A percentile compares a stretch with the other conserved stretches of the same genome.
phyloP scores from a whole-genome alignment of 2,329 filamentous ascomycete genomes.

The Blumeriella jaapii region DNA sequence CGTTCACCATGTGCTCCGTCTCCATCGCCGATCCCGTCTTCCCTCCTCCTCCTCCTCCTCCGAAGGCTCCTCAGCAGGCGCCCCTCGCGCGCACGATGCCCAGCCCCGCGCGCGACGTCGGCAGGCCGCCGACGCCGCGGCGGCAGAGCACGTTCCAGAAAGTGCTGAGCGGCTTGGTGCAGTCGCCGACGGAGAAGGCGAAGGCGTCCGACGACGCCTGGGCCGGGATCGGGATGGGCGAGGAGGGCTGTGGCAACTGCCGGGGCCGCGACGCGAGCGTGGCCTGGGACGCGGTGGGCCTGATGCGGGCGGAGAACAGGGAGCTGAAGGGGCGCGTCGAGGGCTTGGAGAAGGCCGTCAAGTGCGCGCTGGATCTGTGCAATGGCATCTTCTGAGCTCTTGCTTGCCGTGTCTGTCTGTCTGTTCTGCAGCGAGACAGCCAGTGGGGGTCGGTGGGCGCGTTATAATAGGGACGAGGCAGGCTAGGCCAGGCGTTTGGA shows the following conservation, averaged over 20 bases:
- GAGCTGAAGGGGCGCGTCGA: constrained; percentile 47
- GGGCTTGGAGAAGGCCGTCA: constrained; percentile 47
- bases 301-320: constrained; percentile 51
- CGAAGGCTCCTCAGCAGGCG: constrained; percentile 18
- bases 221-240: constrained; percentile 19
- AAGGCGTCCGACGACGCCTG: constrained; percentile 5
- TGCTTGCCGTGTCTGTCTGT: too few relatives aligned
- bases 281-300: constrained; percentile 53
- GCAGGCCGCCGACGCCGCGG: constrained; percentile 23
- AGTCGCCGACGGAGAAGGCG: constrained; percentile 19
- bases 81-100: constrained; percentile 13
- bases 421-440: too few relatives aligned
- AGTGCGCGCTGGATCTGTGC: constrained; percentile 37
- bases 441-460: too few relatives aligned
- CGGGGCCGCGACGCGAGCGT: constrained; percentile 45
- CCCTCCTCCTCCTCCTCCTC: too few relatives aligned
- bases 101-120: constrained; percentile 12
- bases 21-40: constrained; percentile 11
- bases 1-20: constrained; percentile 27
- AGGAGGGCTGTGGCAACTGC: constrained; percentile 41
- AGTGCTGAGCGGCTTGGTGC: constrained; percentile 30
- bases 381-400: background rate
- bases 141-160: constrained; percentile 38
- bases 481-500: too few relatives aligned
- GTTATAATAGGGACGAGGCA: too few relatives aligned